Conservation (phyloP, 768 basidiomycete genomes). For the Trametes gibbosa region DNA sequence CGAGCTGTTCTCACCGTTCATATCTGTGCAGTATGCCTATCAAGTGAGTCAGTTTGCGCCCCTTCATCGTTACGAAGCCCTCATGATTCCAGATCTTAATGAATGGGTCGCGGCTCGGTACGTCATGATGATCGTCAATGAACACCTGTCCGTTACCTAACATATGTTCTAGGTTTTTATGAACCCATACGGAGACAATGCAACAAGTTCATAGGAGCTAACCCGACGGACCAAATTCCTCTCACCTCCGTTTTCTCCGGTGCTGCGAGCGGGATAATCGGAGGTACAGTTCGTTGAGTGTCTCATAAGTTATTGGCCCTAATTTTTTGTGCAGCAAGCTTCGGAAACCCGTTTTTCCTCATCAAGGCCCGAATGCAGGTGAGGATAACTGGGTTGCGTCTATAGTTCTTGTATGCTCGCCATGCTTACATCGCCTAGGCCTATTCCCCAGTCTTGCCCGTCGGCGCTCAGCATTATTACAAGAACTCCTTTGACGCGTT, state of each 20-base stretch:
- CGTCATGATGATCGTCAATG: slow-evolving; percentile 8
- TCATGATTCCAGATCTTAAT: slow-evolving; percentile 66
- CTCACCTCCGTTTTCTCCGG: slow-evolving; percentile 83
- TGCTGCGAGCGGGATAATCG: slow-evolving; percentile 85
- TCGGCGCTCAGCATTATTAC: slow-evolving; percentile 94
- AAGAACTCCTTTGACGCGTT: slow-evolving; percentile 82
- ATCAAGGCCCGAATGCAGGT: slow-evolving; percentile 99
- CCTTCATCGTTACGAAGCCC: not conserved
- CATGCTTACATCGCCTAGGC: slow-evolving; percentile 46
- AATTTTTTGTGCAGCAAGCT: slow-evolving; percentile 43
- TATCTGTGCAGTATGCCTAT: slow-evolving; percentile 69
- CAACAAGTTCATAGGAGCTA: slow-evolving; percentile 67
- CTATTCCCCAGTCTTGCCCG: slow-evolving; percentile 91
- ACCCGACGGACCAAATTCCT: slow-evolving; percentile 63
- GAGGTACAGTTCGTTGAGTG: slow-evolving; percentile 50
- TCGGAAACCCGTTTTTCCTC: slow-evolving; percentile 91
- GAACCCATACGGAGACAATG: slow-evolving; percentile 79
- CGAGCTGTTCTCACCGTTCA: not conserved
- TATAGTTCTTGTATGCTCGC: not conserved
- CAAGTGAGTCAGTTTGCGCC: slow-evolving; percentile 56
- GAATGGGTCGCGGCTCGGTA: slow-evolving; percentile 89
- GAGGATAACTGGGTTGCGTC: not conserved
- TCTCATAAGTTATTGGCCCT: not conserved
- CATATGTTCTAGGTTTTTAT: slow-evolving; percentile 73
- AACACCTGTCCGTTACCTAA: not conserved